Base-by-base conservation (phyloP, 2,329 filamentous ascomycete genomes). In the Ascochyta clinopodiicola region DNA sequence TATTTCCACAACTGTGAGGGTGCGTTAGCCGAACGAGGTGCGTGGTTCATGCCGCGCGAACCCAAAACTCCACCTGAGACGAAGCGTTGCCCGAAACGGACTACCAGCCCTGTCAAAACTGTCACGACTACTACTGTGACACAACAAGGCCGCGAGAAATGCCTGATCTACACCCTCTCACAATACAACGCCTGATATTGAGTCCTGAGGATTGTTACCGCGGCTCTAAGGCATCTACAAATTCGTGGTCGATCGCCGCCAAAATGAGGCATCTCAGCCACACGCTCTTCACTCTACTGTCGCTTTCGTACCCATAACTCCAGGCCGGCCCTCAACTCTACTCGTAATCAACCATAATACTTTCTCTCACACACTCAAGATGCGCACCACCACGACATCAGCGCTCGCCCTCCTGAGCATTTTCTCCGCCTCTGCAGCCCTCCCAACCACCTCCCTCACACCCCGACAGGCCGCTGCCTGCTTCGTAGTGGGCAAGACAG, bases 401-500 rank as follows among this genome's bases (percentile, higher is more conserved):
- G 37, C 52, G 12, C 39, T 66, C 42, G 44, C 60, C 7, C 36
- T 65, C 25, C 40, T 68, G 13, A 54, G 59, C 43, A 22, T 58
- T 4, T 36, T 66, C 22, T 59, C 59, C n/a, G 22, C 51, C 27
- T 39, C 51, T 13, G 27, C 51, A 17, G 64, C 64, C 35, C 42
- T 62, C 22, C 59, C 65, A 7, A 57, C 55, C 10, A 37, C 57
- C 4, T 25, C 40, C 9, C 50, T 64, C 35, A 44, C 24, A 3
- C 27, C 47, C 36, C 63, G 68, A 29, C 69, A 70, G 57, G 56
- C 58, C 22, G 38, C 52, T 12, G 75, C 81, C 35, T 87, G 84
- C 77, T 86, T 86, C 75, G 57, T 86, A 13, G 69, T 85, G 56
- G 84, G 84, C 59, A 76, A 71, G 46, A 71, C 73, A 5, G 70